These are phyloP conservation scores for Eucalyptus polyanthemos DNA, from an alignment of 345 rosid genomes.

Conservation along the genomic window DNA sequence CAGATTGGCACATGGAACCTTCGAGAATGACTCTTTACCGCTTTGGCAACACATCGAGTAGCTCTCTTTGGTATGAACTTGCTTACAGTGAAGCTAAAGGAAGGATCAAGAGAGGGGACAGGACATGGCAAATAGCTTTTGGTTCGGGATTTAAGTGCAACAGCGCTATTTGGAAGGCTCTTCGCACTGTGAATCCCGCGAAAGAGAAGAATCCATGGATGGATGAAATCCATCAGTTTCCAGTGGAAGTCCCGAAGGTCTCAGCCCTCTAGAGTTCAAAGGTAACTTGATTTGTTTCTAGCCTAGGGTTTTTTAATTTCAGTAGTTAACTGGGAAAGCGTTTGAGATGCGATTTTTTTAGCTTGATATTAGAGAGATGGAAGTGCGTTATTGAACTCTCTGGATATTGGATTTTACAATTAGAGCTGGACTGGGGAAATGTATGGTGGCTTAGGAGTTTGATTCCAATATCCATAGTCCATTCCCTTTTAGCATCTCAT, in stretches of 20 bases:
- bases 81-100: slow-evolving; percentile 54
- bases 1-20: slow-evolving; percentile 56
- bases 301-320: neutral
- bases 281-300: neutral
- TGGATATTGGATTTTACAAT: neutral
- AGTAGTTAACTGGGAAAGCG: neutral
- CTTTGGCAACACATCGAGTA: slow-evolving; percentile 54
- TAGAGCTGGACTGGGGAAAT: neutral
- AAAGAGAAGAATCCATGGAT: slow-evolving; percentile 47
- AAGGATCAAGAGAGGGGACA: slow-evolving; percentile 32
- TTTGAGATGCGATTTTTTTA: neutral
- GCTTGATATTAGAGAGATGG: neutral
- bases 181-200: slow-evolving; percentile 20
- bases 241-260: slow-evolving; percentile 27
- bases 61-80: slow-evolving; percentile 54
- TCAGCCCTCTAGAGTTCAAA: slow-evolving; percentile 8
- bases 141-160: slow-evolving; percentile 63
- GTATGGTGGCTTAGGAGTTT: neutral
- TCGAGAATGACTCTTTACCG: slow-evolving; percentile 46
- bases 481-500: neutral
- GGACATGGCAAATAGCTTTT: slow-evolving; percentile 61
- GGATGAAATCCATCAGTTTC: slow-evolving; percentile 39
- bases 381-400: neutral
- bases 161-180: slow-evolving; percentile 49
- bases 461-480: neutral